Evolutionary conservation across 2,329 filamentous ascomycete species (phyloP).

Genomic region (Stachybotrys chlorohalonatus): DNA sequence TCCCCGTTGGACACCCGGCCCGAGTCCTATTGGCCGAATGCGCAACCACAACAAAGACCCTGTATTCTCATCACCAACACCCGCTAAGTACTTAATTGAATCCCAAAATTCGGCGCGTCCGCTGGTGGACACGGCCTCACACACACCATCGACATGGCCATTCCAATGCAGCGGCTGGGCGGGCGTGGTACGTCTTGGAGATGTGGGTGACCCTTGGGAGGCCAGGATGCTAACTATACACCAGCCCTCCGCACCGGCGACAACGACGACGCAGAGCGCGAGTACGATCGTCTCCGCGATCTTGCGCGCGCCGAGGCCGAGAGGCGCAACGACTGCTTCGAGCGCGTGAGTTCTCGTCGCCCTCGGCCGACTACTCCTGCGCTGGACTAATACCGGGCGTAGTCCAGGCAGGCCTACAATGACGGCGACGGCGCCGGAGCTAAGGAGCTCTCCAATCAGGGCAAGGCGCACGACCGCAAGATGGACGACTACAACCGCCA

Average conservation of each 20-base stretch:
- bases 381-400: not conserved
- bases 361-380: too few species aligned
- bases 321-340: constrained; percentile 71
- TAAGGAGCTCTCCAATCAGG: constrained; percentile 74
- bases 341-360: constrained; percentile 41
- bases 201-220: not conserved
- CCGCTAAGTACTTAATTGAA: not conserved
- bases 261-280: constrained; percentile 61
- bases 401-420: constrained; percentile 73
- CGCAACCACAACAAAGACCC: not conserved
- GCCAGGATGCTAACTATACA: not conserved
- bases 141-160: constrained; percentile 19
- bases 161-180: constrained; percentile 34
- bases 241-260: constrained; percentile 68
- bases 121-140: not conserved
- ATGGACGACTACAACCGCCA: constrained; percentile 88
- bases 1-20: not conserved
- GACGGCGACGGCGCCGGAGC: constrained; percentile 75
- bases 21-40: not conserved
- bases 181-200: constrained; percentile 29
- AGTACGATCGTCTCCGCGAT: constrained; percentile 86
- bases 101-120: not conserved
- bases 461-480: constrained; percentile 71
- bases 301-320: constrained; percentile 72
- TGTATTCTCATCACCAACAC: not conserved